Conservation (phyloP, 345 rosid species). For the Eucalyptus dawsonii region DNA sequence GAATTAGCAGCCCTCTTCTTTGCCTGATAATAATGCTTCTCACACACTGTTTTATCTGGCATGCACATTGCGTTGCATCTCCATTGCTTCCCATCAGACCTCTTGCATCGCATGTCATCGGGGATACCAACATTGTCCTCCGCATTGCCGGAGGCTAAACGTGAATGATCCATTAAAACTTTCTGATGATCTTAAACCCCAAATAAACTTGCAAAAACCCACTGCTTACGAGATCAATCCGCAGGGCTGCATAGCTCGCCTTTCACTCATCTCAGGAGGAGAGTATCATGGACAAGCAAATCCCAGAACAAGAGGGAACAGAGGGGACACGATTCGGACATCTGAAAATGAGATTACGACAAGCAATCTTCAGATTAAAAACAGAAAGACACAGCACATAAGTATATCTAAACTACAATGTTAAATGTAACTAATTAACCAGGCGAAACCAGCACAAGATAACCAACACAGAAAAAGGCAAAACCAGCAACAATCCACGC, state of each 20-base stretch:
- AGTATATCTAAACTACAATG: not conserved
- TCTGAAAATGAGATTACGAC: not conserved
- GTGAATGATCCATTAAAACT: not conserved
- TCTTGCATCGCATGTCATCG: conserved; percentile 93
- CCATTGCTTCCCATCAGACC: conserved; percentile 99
- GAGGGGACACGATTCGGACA: not conserved
- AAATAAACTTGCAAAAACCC: not conserved
- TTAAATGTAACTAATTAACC: not conserved
- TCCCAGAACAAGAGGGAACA: not conserved
- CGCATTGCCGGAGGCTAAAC: conserved; percentile 14
- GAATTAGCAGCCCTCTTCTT: conserved; percentile 95
- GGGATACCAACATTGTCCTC: conserved; percentile 71
- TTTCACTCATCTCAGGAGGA: not conserved
- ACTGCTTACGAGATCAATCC: not conserved
- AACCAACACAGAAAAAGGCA: not conserved
- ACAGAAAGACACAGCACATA: not conserved
- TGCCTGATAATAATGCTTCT: conserved; percentile 92
- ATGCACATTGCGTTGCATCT: conserved; percentile 96
- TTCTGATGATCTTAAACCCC: not conserved
- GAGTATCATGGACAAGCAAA: not conserved
- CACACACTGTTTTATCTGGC: conserved; percentile 97
- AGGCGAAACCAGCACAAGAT: not conserved
- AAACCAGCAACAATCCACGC: not conserved
- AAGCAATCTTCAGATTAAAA: not conserved
- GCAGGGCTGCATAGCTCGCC: not conserved